A percentile compares a stretch with the other conserved stretches of the same genome.
Conservation (phyloP, 768 basidiomycete genomes). For the Leccinum truebloodii region DNA sequence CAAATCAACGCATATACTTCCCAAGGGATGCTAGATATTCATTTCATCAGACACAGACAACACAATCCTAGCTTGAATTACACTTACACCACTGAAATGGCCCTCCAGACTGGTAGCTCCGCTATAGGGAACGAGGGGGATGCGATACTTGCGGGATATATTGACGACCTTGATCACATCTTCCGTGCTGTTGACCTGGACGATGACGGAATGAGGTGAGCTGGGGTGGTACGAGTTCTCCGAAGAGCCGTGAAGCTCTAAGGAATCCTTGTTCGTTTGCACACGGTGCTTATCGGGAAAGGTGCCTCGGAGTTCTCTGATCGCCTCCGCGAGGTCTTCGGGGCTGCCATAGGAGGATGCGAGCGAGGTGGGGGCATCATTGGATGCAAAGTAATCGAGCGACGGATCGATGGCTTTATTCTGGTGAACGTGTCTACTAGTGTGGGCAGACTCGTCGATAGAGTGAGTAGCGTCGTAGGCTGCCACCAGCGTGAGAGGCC, state of each 20-base stretch:
- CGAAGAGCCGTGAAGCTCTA: slow-evolving; percentile 63
- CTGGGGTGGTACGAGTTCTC: slow-evolving; percentile 68
- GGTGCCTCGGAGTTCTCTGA: slow-evolving; percentile 47
- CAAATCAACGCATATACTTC: slow-evolving; percentile 68
- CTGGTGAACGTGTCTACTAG: slow-evolving; percentile 3
- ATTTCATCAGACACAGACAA: slow-evolving; percentile 5
- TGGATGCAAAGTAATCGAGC: not conserved
- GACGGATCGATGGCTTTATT: not conserved
- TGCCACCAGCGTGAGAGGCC: slow-evolving; percentile 6
- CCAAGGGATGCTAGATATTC: slow-evolving; percentile 38
- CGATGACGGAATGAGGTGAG: slow-evolving; percentile 56
- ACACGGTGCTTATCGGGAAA: slow-evolving; percentile 50
- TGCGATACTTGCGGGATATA: slow-evolving; percentile 66
- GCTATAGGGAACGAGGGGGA: slow-evolving; percentile 81
- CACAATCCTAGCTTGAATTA: not conserved
- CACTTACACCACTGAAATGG: slow-evolving; percentile 72
- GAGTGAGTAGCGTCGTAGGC: not conserved
- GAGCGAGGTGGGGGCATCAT: slow-evolving; percentile 4
- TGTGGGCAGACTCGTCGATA: not conserved
- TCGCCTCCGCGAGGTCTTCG: slow-evolving; percentile 50
- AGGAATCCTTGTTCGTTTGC: slow-evolving; percentile 48
- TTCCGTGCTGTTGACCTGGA: slow-evolving; percentile 64
- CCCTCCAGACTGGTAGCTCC: slow-evolving; percentile 90
- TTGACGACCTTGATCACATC: slow-evolving; percentile 84
- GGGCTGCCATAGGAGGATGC: slow-evolving; percentile 45